These are phyloP conservation scores for Firmiana major DNA, from an alignment of 345 rosid species.

Conservation along the genomic window DNA sequence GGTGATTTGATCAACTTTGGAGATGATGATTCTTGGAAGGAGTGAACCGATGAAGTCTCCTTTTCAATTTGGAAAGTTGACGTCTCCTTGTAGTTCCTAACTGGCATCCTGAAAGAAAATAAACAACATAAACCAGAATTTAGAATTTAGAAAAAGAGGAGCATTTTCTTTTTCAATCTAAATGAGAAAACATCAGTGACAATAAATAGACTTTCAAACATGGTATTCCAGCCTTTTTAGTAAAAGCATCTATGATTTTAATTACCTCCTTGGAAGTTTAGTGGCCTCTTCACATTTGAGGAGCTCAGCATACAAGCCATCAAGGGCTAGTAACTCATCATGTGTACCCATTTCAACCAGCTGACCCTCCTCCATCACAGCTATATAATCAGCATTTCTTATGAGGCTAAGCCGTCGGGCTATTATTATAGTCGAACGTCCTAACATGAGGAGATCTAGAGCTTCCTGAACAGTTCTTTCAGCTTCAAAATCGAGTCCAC, in stretches of 20 bases:
- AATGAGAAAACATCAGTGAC: constrained; percentile 6
- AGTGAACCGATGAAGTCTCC: constrained; percentile 77
- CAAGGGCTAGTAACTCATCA: constrained; percentile 67
- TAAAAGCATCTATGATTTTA: constrained; percentile 6
- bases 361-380: constrained; percentile 97
- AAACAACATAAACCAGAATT: constrained; percentile 12
- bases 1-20: constrained; percentile 87
- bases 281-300: constrained; percentile 93
- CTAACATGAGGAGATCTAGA: constrained; percentile 90
- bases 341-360: constrained; percentile 97
- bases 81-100: constrained; percentile 56
- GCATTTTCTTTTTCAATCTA: not conserved
- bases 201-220: constrained; percentile 12
- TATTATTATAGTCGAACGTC: constrained; percentile 90
- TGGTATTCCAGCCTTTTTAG: not conserved
- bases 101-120: constrained; percentile 76
- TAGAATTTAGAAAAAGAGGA: not conserved
- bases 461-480: constrained; percentile 91
- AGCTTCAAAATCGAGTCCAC: constrained; percentile 97
- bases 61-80: constrained; percentile 72
- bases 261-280: constrained; percentile 90
- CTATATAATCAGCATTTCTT: constrained; percentile 88
- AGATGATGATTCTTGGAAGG: constrained; percentile 84
- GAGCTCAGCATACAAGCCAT: constrained; percentile 85
- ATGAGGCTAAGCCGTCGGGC: constrained; percentile 90